Base-by-base conservation (phyloP, 2,329 filamentous ascomycete genomes). In the Venturia asperata region DNA sequence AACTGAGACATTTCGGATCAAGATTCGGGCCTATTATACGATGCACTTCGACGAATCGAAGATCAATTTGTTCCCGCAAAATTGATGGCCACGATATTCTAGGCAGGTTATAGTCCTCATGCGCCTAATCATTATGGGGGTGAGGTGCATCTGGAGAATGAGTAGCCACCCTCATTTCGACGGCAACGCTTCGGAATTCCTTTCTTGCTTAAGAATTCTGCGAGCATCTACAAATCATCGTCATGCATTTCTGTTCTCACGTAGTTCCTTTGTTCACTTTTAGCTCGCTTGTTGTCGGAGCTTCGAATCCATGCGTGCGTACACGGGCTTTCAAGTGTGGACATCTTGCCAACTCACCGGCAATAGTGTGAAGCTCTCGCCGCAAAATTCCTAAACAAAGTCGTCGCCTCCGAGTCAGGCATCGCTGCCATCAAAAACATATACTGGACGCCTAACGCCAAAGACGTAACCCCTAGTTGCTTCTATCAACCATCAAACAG, bases 311-410 rank as follows among this genome's bases (percentile, higher is more conserved):
- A 52, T 52, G 47, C 47, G 47, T 52, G 24, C 7, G n/a, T 52
- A 52, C n/a, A 24, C 27, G 15, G n/a, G 24, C 15, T 21, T 24
- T 11, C 21, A 21, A 52, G 21, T 52, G 21, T 13, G 21, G n/a
- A 15, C 11, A n/a, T 24, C 27, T 52, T 15, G n/a, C 47, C 27
- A 52, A 52, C 9, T 24, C 11, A 11, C 15, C 9, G 11, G 15
- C n/a, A 19, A n/a, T 19, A 64, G 62, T 64, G 62, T 43, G 34
- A 56, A 34, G 62, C 62, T 24, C 42, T 64, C 45, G 27, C 62
- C n/a, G 19, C 39, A 39, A 56, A 6, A n/a, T 37, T 64, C 7
- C 62, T 11, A 11, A 13, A 56, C 13, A 56, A 56, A 56, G 42
- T 64, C 43, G 19, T 64, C 47, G 11, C 34, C 24, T 3, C 47